Evolutionary conservation across 441 rosid genomes (phyloP).

Genomic region (Aleurites moluccanus): DNA sequence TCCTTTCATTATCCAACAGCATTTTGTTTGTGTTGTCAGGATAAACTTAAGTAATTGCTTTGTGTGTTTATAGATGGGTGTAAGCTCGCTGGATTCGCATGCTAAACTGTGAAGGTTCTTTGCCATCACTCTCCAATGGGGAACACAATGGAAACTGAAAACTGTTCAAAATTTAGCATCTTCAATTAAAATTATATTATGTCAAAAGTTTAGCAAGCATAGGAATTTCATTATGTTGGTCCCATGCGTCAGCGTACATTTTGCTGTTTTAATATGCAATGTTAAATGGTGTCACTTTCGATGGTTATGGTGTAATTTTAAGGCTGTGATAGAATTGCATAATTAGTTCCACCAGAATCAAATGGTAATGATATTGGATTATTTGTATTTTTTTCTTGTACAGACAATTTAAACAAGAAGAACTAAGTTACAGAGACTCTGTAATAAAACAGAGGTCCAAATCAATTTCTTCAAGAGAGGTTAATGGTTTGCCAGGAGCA

Average conservation of each 20-base stretch:
- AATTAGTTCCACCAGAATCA: neutral
- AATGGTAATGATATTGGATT: neutral
- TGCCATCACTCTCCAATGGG: neutral
- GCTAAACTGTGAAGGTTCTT: neutral
- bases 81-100: neutral
- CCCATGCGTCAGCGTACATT: neutral
- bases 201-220: neutral
- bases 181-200: neutral
- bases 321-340: neutral
- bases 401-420: conserved; percentile 64
- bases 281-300: neutral
- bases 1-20: neutral
- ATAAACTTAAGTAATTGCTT: neutral
- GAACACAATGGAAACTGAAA: neutral
- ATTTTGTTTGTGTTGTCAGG: neutral
- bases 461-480: conserved; percentile 57
- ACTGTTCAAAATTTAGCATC: neutral
- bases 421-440: conserved; percentile 46
- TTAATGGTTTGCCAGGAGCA: conserved; percentile 48
- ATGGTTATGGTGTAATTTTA: neutral
- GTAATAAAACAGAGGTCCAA: conserved; percentile 52
- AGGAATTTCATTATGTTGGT: neutral
- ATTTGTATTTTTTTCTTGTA: conserved; percentile 21
- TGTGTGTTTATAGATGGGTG: neutral
- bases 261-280: neutral